Evolutionary conservation across 1,284 basidiomycete species (phyloP).

Genomic region (Rhodotorula sp.): DNA sequence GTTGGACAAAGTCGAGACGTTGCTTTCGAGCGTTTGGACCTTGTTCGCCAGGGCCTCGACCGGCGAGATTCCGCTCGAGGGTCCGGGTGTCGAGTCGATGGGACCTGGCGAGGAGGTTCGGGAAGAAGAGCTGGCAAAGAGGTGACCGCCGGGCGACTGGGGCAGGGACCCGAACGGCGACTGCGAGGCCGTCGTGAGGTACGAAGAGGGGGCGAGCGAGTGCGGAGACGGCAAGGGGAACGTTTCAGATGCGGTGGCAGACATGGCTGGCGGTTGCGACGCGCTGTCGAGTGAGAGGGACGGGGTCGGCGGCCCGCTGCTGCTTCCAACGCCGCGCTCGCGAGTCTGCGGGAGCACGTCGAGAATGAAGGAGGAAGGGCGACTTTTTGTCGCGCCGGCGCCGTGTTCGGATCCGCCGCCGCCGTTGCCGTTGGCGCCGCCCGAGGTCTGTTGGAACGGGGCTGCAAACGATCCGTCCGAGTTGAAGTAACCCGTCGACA

Average conservation of each 20-base stretch:
- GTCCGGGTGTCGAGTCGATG: constrained; percentile 4
- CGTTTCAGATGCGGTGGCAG: neutral
- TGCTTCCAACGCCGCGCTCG: constrained; percentile 14
- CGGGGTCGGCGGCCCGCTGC: constrained; percentile 19
- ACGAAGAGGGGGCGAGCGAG: constrained; percentile 22
- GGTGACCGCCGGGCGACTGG: constrained; percentile 5
- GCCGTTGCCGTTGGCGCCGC: neutral
- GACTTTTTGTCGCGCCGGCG: constrained; percentile 11
- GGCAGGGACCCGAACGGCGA: constrained; percentile 11
- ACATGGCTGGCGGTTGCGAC: constrained; percentile 13
- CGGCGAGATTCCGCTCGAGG: neutral
- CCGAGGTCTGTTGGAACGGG: neutral
- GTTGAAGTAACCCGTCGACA: constrained; percentile 21
- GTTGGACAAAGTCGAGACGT: constrained; percentile 27
- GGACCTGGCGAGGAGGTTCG: constrained; percentile 28
- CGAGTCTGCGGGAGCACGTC: constrained; percentile 33
- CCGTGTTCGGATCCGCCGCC: constrained; percentile 1
- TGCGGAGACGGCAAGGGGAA: constrained; percentile 22
- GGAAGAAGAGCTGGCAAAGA: neutral
- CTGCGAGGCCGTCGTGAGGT: constrained; percentile 11
- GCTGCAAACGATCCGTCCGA: constrained; percentile 4
- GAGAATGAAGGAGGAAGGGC: constrained; percentile 40
- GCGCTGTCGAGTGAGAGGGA: constrained; percentile 31
- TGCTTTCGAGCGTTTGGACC: constrained; percentile 30
- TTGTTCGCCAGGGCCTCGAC: constrained; percentile 20